These are phyloP conservation scores for Phytophthora quininea DNA, from an alignment of 352 stramenopile genomes.

Conservation along the genomic window DNA sequence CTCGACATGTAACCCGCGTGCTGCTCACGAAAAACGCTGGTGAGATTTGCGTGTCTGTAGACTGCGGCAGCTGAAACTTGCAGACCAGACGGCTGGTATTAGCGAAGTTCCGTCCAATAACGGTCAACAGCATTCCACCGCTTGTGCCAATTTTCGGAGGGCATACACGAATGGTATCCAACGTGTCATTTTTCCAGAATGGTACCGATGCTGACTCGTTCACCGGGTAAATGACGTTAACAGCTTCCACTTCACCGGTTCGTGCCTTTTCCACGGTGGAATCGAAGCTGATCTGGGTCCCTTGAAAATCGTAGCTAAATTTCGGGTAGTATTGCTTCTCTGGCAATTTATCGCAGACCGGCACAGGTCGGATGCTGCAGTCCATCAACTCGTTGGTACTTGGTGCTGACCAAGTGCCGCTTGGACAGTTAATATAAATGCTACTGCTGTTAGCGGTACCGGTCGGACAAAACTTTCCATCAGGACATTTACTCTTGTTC, in stretches of 20 bases:
- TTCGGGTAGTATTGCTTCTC: conserved; percentile 83
- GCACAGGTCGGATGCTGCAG: conserved; percentile 89
- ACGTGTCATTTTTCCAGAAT: conserved; percentile 94
- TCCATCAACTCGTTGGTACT: conserved; percentile 86
- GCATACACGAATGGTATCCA: conserved; percentile 93
- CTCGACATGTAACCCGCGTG: conserved; percentile 83
- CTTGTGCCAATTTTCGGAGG: conserved; percentile 45
- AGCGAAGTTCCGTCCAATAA: conserved; percentile 96
- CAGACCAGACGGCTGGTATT: conserved; percentile 88
- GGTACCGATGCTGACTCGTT: conserved; percentile 84
- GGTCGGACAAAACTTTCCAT: conserved; percentile 93
- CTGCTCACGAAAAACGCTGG: conserved; percentile 78
- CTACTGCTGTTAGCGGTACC: conserved; percentile 87
- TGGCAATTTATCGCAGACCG: conserved; percentile 94
- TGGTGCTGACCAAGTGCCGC: conserved; percentile 84
- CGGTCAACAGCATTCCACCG: conserved; percentile 76
- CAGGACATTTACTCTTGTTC: conserved; percentile 92
- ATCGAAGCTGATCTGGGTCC: conserved; percentile 56
- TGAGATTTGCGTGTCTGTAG: conserved; percentile 18
- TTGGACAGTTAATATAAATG: conserved; percentile 91
- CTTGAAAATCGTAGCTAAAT: conserved; percentile 79
- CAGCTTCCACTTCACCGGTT: conserved; percentile 89
- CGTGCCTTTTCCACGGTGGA: conserved; percentile 72
- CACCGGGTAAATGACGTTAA: conserved; percentile 92
- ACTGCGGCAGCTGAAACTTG: conserved; percentile 56